Evolutionary conservation across 352 stramenopile genomes (phyloP).

Genomic region (Pythium vanterpoolii): DNA sequence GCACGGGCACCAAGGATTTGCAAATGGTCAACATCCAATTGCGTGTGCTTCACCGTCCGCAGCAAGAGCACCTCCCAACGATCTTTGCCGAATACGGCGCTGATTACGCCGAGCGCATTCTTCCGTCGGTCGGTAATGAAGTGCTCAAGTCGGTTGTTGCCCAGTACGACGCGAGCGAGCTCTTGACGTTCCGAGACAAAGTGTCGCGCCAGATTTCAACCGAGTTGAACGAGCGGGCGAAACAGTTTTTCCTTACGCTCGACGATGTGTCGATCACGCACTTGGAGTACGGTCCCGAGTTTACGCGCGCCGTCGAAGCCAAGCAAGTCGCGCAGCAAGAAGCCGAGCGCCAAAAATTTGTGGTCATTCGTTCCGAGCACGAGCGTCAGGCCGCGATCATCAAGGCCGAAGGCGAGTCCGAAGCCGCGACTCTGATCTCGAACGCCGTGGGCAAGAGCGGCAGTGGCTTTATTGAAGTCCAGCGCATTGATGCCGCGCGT

Average conservation of each 20-base stretch:
- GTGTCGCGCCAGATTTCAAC: slow-evolving; percentile 96
- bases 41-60: slow-evolving; percentile 93
- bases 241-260: slow-evolving; percentile 97
- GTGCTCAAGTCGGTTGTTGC: slow-evolving; percentile 93
- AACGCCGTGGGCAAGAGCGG: slow-evolving; percentile 97
- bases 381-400: slow-evolving; percentile 93
- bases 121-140: slow-evolving; percentile 98
- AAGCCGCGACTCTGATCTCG: slow-evolving; percentile 97
- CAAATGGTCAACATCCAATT: slow-evolving; percentile 99
- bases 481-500: slow-evolving; percentile 99
- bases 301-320: slow-evolving; percentile 99
- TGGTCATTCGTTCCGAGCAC: slow-evolving; percentile 99
- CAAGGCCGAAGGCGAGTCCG: slow-evolving; percentile 96
- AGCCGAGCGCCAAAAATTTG: slow-evolving; percentile 98
- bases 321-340: slow-evolving; percentile 99
- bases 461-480: slow-evolving; percentile 98
- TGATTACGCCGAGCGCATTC: slow-evolving; percentile 98
- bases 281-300: slow-evolving; percentile 98
- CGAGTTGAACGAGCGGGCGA: slow-evolving; percentile 95
- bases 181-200: slow-evolving; percentile 98
- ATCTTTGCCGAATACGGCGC: slow-evolving; percentile 97
- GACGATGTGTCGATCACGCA: slow-evolving; percentile 99
- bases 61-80: slow-evolving; percentile 92
- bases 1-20: slow-evolving; percentile 99
- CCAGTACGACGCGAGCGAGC: slow-evolving; percentile 99